Evolutionary conservation across 116 monocot genomes (phyloP), one percentile per base, ranked within the genome.

Genomic region (Cymodocea nodosa): DNA sequence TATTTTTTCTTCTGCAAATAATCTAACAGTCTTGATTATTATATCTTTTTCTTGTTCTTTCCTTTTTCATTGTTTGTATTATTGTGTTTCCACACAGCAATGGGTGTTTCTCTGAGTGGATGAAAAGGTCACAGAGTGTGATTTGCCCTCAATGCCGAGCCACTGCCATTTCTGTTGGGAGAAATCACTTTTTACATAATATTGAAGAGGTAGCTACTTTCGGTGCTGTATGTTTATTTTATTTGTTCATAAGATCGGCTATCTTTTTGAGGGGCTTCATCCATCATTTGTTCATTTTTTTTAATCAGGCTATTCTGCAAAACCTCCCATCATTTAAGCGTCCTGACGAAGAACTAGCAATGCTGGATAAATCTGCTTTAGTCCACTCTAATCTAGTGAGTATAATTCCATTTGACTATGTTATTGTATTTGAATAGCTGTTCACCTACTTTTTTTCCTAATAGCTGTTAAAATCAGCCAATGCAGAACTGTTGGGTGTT

Each of bases 71-170:
- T 16, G 15, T 48, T 17, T 51, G 13, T 23, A 10, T 24, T 25
- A 5, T 70, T 62, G 62, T 60, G 63, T 14, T 59, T 73, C 37
- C 52, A 25, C 67, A 17, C 60, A 99, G 99, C 77, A 99, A 99
- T 74, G 99, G 89, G 2, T 99, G 99, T 74, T 92, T 99, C 70
- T 92, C 99, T 65, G 89, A 92, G 68, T 99, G 89, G 92, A 66
- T 92, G 56, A 87, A 89, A 74, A 99, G 79, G 66, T 77, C 82
- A 54, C 51, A 68, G 51, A 68, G 49, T 77, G 75, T 83, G 51
- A 39, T 73, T 14, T 99, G 99, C 57, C 99, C 92, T 18, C 92
- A 92, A 52, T 98, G 98, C 71, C 75, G 92, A 70, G 70, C 80
- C 54, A 56, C 56, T 57, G 72, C 86, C 35, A 81, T 83, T 63